phyloP scores from a whole-genome alignment of 208 protist genomes.

The Wallacemonas sp. region DNA sequence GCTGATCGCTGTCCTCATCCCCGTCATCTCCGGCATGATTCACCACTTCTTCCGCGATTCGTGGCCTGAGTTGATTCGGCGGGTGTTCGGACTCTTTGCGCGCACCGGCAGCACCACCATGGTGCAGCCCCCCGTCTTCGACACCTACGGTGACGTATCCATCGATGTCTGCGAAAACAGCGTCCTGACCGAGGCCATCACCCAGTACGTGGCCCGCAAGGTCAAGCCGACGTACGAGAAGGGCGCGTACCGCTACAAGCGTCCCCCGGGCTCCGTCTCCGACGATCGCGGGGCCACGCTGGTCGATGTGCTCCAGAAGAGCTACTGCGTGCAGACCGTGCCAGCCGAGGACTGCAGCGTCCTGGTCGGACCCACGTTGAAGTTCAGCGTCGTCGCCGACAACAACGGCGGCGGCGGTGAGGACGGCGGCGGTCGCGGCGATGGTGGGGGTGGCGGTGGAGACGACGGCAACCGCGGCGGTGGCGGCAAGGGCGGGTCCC shows the following conservation, averaged over 20 bases:
- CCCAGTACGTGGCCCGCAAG: conserved; percentile 51
- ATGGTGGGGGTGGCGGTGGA: conserved; percentile 9
- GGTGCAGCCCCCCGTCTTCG: conserved; percentile 22
- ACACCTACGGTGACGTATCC: conserved; percentile 14
- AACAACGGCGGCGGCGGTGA: conserved; percentile 6
- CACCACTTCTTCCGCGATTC: conserved; percentile 43
- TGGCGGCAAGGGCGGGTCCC: not conserved
- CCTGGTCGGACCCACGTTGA: conserved; percentile 20
- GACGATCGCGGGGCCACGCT: conserved; percentile 1
- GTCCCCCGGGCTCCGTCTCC: conserved; percentile 1
- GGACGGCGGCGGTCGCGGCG: not conserved
- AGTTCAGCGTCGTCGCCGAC: conserved; percentile 33
- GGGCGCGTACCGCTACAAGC: conserved; percentile 46
- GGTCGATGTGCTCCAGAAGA: conserved; percentile 23
- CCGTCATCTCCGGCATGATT: conserved; percentile 55
- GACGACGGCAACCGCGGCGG: not conserved
- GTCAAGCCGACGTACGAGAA: conserved; percentile 50
- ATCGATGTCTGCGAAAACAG: conserved; percentile 37
- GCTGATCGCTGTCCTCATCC: conserved; percentile 80
- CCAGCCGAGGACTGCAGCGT: conserved; percentile 32
- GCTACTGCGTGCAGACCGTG: conserved; percentile 35
- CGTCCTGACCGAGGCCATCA: conserved; percentile 62
- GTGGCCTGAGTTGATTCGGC: conserved; percentile 47
- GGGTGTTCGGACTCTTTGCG: conserved; percentile 23
- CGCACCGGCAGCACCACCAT: conserved; percentile 22